Conservation (phyloP, 345 rosid genomes). For the Pelargonium nanum region DNA sequence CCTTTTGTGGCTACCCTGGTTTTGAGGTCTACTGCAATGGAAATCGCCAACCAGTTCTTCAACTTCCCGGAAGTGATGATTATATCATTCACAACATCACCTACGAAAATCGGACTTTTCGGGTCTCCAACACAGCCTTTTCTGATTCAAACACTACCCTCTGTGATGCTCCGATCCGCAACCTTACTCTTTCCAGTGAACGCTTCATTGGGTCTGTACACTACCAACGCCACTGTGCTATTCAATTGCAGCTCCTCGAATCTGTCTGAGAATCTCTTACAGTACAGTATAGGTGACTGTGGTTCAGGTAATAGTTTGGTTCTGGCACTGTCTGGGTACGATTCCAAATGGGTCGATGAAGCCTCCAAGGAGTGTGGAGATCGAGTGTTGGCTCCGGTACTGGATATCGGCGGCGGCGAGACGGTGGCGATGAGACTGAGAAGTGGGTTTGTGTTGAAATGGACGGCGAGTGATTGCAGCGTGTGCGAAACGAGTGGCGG, state of each 20-base stretch:
- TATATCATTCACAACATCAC: conserved; percentile 22
- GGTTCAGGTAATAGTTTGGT: neutral
- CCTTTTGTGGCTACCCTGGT: conserved; percentile 41
- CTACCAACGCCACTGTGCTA: conserved; percentile 5
- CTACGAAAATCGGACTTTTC: conserved; percentile 26
- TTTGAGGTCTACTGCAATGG: conserved; percentile 25
- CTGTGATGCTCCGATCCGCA: conserved; percentile 15
- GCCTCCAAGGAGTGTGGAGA: conserved; percentile 17
- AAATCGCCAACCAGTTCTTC: conserved; percentile 15
- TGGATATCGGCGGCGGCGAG: neutral
- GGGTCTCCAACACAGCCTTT: conserved; percentile 20
- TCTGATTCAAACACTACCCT: neutral
- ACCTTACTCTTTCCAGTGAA: conserved; percentile 16
- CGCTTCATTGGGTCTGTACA: neutral
- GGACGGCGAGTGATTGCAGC: conserved; percentile 37
- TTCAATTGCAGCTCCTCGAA: conserved; percentile 18
- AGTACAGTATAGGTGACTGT: conserved; percentile 8
- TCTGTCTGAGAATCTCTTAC: neutral
- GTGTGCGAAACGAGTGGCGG: conserved; percentile 32
- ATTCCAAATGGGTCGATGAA: conserved; percentile 12
- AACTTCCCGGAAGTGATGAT: conserved; percentile 3
- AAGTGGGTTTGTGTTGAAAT: conserved; percentile 31
- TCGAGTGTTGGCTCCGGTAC: conserved; percentile 18
- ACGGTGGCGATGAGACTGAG: conserved; percentile 2
- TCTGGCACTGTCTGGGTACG: conserved; percentile 13